phyloP scores from a whole-genome alignment of 2,329 filamentous ascomycete species.

The Fusarium subglutinans region DNA sequence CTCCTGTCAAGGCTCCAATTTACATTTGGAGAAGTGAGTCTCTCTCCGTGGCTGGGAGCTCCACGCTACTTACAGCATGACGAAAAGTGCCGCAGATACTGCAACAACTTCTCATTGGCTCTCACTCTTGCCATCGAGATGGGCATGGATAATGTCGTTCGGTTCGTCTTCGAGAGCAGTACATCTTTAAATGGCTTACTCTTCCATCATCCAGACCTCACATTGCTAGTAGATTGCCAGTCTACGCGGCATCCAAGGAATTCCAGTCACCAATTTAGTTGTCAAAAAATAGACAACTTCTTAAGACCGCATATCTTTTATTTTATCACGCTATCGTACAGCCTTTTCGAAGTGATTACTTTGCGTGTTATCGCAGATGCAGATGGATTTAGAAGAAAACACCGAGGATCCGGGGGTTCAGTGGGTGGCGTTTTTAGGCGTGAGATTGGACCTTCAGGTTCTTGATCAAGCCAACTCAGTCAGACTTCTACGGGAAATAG shows the following conservation, averaged over 20 bases:
- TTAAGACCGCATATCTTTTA: rapidly evolving
- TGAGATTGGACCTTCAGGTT: rapidly evolving
- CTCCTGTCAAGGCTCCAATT: background rate
- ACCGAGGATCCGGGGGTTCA: rapidly evolving
- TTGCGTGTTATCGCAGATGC: background rate
- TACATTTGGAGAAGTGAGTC: background rate
- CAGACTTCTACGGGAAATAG: background rate
- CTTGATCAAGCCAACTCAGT: too few species aligned
- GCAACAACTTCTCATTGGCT: background rate
- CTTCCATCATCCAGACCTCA: background rate
- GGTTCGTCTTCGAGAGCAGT: background rate
- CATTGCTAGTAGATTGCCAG: rapidly evolving
- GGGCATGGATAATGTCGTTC: background rate
- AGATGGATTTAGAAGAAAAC: rapidly evolving
- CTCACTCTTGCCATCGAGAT: background rate
- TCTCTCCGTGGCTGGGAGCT: background rate
- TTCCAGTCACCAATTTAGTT: too few species aligned
- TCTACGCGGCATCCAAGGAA: background rate
- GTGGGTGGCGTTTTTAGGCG: too few species aligned
- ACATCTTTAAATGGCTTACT: background rate
- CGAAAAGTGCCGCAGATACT: background rate
- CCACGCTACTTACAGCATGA: background rate
- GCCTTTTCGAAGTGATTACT: background rate
- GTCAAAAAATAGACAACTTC: background rate
- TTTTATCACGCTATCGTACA: background rate